Conservation (phyloP, 805 yeast genomes). For the Yamadazyma nakazawae region DNA sequence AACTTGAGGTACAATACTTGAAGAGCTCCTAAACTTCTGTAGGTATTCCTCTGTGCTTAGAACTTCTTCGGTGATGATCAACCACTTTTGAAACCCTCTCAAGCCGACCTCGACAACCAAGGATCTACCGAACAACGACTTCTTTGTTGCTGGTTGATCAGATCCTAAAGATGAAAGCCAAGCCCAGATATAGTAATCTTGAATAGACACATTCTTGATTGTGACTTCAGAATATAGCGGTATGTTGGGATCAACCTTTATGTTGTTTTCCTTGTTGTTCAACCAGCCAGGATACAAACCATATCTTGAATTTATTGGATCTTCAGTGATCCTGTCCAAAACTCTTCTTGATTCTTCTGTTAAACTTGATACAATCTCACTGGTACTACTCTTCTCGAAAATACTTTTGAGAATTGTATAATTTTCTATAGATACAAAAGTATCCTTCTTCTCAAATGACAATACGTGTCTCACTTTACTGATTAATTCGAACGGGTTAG, state of each 20-base stretch:
- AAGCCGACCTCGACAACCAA: slow-evolving; percentile 78
- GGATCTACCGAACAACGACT: slow-evolving; percentile 74
- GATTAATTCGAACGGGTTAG: slow-evolving; percentile 56
- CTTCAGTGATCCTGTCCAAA: slow-evolving; percentile 36
- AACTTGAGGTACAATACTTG: slow-evolving; percentile 17
- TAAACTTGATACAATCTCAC: slow-evolving; percentile 57
- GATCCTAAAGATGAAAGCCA: slow-evolving; percentile 78
- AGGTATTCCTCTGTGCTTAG: slow-evolving; percentile 37
- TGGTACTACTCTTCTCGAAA: slow-evolving; percentile 54
- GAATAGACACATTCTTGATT: slow-evolving; percentile 64
- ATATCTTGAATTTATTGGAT: slow-evolving; percentile 34
- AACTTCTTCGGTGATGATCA: slow-evolving; percentile 67
- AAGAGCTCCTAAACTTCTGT: slow-evolving; percentile 18
- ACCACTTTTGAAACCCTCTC: slow-evolving; percentile 77
- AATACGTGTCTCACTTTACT: slow-evolving; percentile 48
- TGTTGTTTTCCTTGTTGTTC: slow-evolving; percentile 14
- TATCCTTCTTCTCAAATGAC: slow-evolving; percentile 64
- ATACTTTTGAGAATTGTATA: slow-evolving; percentile 69
- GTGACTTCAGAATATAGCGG: slow-evolving; percentile 36
- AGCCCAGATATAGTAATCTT: slow-evolving; percentile 88
- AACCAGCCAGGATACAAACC: slow-evolving; percentile 41
- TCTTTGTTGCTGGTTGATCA: slow-evolving; percentile 65
- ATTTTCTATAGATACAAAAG: slow-evolving; percentile 74
- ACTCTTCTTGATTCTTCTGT: slow-evolving; percentile 72
- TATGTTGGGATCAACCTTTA: slow-evolving; percentile 20